phyloP scores from a whole-genome alignment of 23 red algal species.

The Agarophyton chilense region DNA sequence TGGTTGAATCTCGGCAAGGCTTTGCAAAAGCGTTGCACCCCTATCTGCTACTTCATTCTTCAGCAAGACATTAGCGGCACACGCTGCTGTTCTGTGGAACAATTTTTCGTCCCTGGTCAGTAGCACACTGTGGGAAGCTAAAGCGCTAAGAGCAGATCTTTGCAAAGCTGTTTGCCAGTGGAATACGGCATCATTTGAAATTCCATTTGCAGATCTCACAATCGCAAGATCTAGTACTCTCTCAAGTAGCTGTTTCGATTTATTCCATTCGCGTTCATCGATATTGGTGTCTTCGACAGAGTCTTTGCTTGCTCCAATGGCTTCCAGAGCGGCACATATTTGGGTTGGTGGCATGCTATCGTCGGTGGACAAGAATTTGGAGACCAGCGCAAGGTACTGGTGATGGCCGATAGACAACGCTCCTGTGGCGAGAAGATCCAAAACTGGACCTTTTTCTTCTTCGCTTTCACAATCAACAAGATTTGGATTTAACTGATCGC shows the following conservation, averaged over 20 bases:
- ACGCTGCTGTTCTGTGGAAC: constrained; percentile 17
- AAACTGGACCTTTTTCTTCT: constrained; percentile 2
- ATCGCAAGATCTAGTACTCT: not conserved
- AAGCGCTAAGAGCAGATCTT: not conserved
- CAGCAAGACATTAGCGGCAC: constrained; percentile 6
- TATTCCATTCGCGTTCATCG: not conserved
- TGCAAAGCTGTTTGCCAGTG: constrained; percentile 11
- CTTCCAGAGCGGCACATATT: constrained; percentile 9
- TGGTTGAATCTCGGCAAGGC: not conserved
- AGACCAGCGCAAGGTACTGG: not conserved
- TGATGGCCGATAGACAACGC: constrained; percentile 6
- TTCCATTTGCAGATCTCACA: not conserved
- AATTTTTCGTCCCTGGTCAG: not conserved
- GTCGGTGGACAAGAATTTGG: not conserved
- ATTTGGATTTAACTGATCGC: not conserved
- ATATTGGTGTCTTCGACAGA: not conserved
- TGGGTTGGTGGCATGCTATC: not conserved
- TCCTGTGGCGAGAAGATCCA: constrained; percentile 6
- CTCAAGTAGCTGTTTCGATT: not conserved
- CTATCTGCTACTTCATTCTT: not conserved
- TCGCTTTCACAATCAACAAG: not conserved
- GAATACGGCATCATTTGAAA: not conserved
- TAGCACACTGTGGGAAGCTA: constrained; percentile 5
- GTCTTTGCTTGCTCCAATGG: constrained; percentile 1
- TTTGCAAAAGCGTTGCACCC: not conserved